These are phyloP conservation scores for Colletotrichum simmondsii DNA, from an alignment of 2,329 filamentous ascomycete genomes.

Conservation along the genomic window DNA sequence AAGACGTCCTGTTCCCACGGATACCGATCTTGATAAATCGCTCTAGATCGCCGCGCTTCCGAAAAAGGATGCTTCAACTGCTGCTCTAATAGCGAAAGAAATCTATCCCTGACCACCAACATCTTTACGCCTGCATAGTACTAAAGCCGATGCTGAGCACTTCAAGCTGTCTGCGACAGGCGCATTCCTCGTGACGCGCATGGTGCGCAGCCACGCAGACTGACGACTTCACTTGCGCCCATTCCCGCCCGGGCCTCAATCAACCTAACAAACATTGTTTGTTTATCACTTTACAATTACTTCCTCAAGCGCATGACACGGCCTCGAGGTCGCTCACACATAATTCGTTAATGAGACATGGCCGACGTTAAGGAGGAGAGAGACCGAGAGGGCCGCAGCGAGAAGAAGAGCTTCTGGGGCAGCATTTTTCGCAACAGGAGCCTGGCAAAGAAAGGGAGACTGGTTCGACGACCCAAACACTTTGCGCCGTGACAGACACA, in stretches of 20 bases:
- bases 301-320: background rate
- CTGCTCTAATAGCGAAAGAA: background rate
- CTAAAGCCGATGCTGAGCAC: conserved; percentile 23
- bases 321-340: background rate
- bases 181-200: conserved; percentile 34
- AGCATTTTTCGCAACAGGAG: conserved; percentile 61
- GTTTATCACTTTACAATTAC: background rate
- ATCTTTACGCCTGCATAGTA: background rate
- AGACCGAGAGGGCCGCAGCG: conserved; percentile 37
- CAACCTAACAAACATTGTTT: conserved; percentile 4
- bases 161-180: conserved; percentile 30
- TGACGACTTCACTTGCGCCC: conserved; percentile 29
- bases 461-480: conserved; percentile 40
- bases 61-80: conserved; percentile 5
- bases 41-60: background rate
- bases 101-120: background rate
- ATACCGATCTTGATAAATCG: background rate
- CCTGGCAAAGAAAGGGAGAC: conserved; percentile 49
- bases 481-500: conserved; percentile 31
- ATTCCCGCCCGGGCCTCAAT: conserved; percentile 8
- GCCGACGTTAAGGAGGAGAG: conserved; percentile 42
- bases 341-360: conserved; percentile 39
- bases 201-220: conserved; percentile 35
- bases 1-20: background rate
- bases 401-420: conserved; percentile 60